Conservation (phyloP, 192 early-diverging fungal genomes). For the Backusella australiensis region DNA sequence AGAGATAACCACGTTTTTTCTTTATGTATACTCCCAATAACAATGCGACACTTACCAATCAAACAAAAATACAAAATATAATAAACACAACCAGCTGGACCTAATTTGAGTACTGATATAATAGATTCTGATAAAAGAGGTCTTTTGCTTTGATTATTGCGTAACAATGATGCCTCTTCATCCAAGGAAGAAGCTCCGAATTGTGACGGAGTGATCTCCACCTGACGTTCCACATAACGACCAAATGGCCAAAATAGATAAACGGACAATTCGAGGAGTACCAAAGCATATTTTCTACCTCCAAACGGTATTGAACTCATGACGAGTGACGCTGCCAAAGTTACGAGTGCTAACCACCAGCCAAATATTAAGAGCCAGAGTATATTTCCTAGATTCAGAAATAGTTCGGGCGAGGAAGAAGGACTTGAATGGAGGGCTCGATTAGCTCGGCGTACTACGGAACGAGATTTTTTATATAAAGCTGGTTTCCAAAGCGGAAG, state of each 20-base stretch:
- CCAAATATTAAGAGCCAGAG: slow-evolving; percentile 86
- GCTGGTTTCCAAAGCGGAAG: slow-evolving; percentile 96
- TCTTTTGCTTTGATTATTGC: slow-evolving; percentile 8
- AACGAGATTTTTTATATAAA: slow-evolving; percentile 92
- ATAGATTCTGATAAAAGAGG: not conserved
- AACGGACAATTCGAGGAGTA: slow-evolving; percentile 71
- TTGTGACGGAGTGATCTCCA: slow-evolving; percentile 32
- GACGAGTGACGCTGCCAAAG: slow-evolving; percentile 58
- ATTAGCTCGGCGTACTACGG: slow-evolving; percentile 80
- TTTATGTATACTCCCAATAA: not conserved
- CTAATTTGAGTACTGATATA: slow-evolving; percentile 26
- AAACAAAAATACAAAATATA: slow-evolving; percentile 48
- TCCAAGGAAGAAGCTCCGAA: not conserved
- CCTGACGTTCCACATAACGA: slow-evolving; percentile 76
- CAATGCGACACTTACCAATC: slow-evolving; percentile 38
- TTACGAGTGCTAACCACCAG: slow-evolving; percentile 81
- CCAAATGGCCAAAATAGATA: slow-evolving; percentile 98
- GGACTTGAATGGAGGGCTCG: slow-evolving; percentile 77
- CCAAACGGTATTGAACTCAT: slow-evolving; percentile 55
- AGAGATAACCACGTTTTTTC: too few species aligned
- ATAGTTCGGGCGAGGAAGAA: slow-evolving; percentile 57
- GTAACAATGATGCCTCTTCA: not conserved
- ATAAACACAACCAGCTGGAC: slow-evolving; percentile 46
- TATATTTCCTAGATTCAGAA: slow-evolving; percentile 80
- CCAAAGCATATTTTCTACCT: slow-evolving; percentile 48